Evolutionary conservation across 352 stramenopile genomes (phyloP), one percentile per base, ranked within the genome.

Genomic region (Phytophthora colocasiae): DNA sequence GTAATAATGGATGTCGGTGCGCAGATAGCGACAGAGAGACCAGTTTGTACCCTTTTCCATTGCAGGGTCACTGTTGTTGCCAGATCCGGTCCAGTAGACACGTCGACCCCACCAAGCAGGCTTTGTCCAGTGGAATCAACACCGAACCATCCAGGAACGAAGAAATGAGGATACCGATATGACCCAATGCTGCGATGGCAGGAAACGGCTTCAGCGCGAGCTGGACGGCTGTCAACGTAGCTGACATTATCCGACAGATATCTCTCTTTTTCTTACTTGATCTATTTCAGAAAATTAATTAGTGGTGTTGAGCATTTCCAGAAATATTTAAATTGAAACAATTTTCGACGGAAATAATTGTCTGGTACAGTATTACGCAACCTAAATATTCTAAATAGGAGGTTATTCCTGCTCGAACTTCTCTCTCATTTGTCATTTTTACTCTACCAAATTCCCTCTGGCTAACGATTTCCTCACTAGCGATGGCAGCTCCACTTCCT

Each of bases 31-130:
- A 24, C 49, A 62, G 9, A 58, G 19, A 3, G 56, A 71, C 63
- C 56, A 71, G n/a, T 14, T 46, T 8, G 43, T 14, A 11, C n/a
- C 17, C 40, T 27, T 17, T 17, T 54, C 48, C 8, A 27, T 17
- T 6, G 36, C 17, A 1, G 40, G 48, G n/a, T 58, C 26, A 50
- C 63, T 71, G 27, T 22, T 66, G 8, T 55, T n/a, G 14, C 63
- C 63, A 71, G 26, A 66, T 66, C 4, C 34, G 55, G 12, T 71
- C 49, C 6, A 71, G 56, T 1, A 71, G 36, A 4, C 55, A 41
- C 47, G 41, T 47, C 1, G 48, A 56, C 3, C 43, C 56, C 2
- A 49, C 29, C 8, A 31, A 52, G 26, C 56, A 71, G 9, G 49
- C 63, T 22, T 43, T 27, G 43, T 43, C 32, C 14, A 71, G 41